phyloP scores from a whole-genome alignment of 208 protist genomes.

The Trypanosoma scelopori region DNA sequence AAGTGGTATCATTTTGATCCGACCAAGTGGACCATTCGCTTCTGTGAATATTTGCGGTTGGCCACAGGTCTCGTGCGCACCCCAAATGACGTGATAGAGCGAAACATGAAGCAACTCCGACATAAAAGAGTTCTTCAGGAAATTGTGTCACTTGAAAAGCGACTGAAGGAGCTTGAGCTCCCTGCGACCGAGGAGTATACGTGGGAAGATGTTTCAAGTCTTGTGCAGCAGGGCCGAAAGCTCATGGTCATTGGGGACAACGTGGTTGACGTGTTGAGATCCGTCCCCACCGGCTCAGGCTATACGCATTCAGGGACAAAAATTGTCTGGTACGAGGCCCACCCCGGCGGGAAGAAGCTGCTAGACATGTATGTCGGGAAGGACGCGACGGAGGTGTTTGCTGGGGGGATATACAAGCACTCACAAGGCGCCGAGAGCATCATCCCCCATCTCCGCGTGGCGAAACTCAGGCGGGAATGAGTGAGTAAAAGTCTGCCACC shows the following conservation, averaged over 20 bases:
- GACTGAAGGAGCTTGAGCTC: conserved; percentile 45
- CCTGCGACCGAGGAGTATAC: conserved; percentile 44
- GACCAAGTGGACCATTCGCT: conserved; percentile 87
- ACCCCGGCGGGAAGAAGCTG: conserved; percentile 77
- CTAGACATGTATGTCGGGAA: conserved; percentile 77
- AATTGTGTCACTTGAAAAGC: conserved; percentile 33
- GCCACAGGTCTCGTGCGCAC: conserved; percentile 68
- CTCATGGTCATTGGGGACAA: conserved; percentile 62
- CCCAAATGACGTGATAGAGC: conserved; percentile 60
- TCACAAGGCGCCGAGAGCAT: conserved; percentile 58
- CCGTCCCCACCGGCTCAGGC: conserved; percentile 50
- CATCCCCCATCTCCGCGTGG: conserved; percentile 66
- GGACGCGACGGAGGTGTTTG: conserved; percentile 73
- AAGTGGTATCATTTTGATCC: conserved; percentile 92
- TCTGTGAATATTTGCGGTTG: conserved; percentile 50
- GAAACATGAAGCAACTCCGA: conserved; percentile 51
- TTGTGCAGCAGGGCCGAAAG: conserved; percentile 64
- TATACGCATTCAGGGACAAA: conserved; percentile 71
- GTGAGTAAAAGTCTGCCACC: neutral
- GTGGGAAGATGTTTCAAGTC: conserved; percentile 60
- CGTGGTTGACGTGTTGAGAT: conserved; percentile 67
- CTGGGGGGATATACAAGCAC: conserved; percentile 73
- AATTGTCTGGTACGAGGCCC: conserved; percentile 63
- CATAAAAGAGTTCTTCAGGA: conserved; percentile 40
- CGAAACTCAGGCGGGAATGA: conserved; percentile 36